phyloP scores from a whole-genome alignment of 345 rosid species.

The Sonneratia alba region DNA sequence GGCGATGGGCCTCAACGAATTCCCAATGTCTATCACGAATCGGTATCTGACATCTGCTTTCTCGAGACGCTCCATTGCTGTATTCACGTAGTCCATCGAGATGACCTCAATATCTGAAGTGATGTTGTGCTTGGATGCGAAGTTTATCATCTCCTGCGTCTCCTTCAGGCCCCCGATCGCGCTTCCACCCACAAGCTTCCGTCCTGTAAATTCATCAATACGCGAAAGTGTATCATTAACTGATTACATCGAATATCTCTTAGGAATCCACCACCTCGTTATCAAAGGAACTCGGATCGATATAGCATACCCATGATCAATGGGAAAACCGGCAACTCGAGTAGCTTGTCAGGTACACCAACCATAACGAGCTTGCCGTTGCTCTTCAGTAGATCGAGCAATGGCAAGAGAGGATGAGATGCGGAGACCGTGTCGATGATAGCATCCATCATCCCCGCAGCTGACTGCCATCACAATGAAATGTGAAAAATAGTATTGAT shows the following conservation, averaged over 20 bases:
- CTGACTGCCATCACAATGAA: too few species aligned
- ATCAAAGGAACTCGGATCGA: too few species aligned
- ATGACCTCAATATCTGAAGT: slow-evolving; percentile 18
- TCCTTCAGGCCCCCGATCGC: slow-evolving; percentile 21
- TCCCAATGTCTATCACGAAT: slow-evolving; percentile 23
- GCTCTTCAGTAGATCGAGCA: slow-evolving; percentile 22
- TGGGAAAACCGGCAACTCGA: slow-evolving; percentile 29
- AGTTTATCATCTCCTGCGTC: slow-evolving; percentile 25
- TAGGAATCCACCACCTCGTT: neutral
- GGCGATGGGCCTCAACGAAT: neutral
- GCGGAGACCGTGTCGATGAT: slow-evolving; percentile 34
- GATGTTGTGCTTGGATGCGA: slow-evolving; percentile 12
- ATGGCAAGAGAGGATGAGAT: slow-evolving; percentile 19
- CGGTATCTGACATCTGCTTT: slow-evolving; percentile 15
- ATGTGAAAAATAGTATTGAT: neutral
- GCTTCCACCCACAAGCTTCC: slow-evolving; percentile 17
- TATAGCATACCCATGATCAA: slow-evolving; percentile 26
- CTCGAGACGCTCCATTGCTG: slow-evolving; percentile 12
- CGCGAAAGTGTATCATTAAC: too few species aligned
- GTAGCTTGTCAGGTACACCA: slow-evolving; percentile 30
- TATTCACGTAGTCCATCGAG: slow-evolving; percentile 19
- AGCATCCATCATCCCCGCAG: slow-evolving; percentile 23
- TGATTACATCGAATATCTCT: neutral
- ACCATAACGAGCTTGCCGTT: slow-evolving; percentile 31
- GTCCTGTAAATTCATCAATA: slow-evolving; percentile 3